A percentile compares a stretch with the other conserved stretches of the same genome.
phyloP scores from a whole-genome alignment of 116 monocot genomes.

The Trichopus zeylanicus region DNA sequence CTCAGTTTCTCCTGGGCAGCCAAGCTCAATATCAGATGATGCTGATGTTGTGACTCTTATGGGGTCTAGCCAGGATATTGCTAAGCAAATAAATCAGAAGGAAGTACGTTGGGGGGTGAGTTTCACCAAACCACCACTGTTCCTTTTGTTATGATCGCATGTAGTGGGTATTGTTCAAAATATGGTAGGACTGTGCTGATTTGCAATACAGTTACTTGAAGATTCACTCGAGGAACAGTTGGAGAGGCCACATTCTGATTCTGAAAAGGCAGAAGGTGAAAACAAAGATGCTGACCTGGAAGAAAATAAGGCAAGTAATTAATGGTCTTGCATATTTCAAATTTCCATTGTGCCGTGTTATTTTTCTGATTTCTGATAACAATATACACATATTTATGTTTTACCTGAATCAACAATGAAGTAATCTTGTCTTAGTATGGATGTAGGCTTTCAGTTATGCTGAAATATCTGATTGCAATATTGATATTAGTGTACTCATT shows the following conservation, averaged over 20 bases:
- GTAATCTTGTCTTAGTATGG: neutral
- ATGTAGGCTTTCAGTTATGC: neutral
- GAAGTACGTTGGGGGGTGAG: slow-evolving; percentile 97
- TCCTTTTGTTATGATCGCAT: neutral
- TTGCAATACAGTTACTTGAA: slow-evolving; percentile 80
- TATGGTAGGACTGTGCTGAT: too few species aligned
- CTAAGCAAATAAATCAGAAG: slow-evolving; percentile 91
- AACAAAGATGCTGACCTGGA: slow-evolving; percentile 77
- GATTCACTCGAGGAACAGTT: slow-evolving; percentile 90
- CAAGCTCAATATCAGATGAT: slow-evolving; percentile 72
- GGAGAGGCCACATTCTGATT: slow-evolving; percentile 74
- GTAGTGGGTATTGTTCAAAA: too few species aligned
- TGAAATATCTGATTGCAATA: neutral
- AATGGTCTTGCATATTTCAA: neutral
- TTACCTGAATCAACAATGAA: too few species aligned
- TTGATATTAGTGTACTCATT: neutral
- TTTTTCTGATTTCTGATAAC: neutral
- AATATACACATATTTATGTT: too few species aligned
- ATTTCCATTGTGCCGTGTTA: neutral
- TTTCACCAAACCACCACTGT: neutral
- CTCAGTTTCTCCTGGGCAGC: slow-evolving; percentile 86
- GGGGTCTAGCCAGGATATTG: slow-evolving; percentile 65
- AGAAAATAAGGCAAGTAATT: slow-evolving; percentile 66
- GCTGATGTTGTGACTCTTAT: slow-evolving; percentile 59
- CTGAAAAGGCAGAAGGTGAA: slow-evolving; percentile 82